phyloP scores from a whole-genome alignment of 1,284 basidiomycete genomes.

The Austroboletus rostrupii region DNA sequence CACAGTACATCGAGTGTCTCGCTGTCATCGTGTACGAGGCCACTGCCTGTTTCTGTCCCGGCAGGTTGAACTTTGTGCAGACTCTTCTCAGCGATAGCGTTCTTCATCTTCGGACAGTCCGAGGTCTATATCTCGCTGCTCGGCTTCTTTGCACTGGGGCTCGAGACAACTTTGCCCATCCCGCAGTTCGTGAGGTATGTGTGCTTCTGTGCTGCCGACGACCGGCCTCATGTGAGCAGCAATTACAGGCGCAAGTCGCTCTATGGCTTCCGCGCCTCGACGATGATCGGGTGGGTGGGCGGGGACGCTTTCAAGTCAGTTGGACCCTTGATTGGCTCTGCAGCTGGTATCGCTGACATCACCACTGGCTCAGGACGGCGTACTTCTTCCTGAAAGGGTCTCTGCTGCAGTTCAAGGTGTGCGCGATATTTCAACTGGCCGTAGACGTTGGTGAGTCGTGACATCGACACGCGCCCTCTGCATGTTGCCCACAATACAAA shows the following conservation, averaged over 20 bases:
- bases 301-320: slow-evolving; percentile 80
- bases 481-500: slow-evolving; percentile 27
- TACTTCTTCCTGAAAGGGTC: slow-evolving; percentile 74
- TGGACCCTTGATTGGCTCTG: slow-evolving; percentile 9
- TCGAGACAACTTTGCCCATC: slow-evolving; percentile 80
- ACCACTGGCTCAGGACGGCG: slow-evolving; percentile 46
- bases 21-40: slow-evolving; percentile 64
- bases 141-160: slow-evolving; percentile 74
- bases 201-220: slow-evolving; percentile 15
- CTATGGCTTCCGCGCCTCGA: slow-evolving; percentile 81
- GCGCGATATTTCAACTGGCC: slow-evolving; percentile 77
- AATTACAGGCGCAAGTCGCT: slow-evolving; percentile 74
- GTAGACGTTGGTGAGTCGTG: slow-evolving; percentile 62
- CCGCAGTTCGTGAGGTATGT: slow-evolving; percentile 71
- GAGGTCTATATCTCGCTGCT: slow-evolving; percentile 61
- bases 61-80: slow-evolving; percentile 35
- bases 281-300: slow-evolving; percentile 76
- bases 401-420: slow-evolving; percentile 75
- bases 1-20: slow-evolving; percentile 79
- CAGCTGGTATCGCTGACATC: slow-evolving; percentile 12
- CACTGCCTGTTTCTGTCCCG: slow-evolving; percentile 6
- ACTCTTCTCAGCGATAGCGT: slow-evolving; percentile 65
- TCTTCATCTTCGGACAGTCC: slow-evolving; percentile 70
- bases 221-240: slow-evolving; percentile 36
- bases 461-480: slow-evolving; percentile 10